A percentile compares a stretch with the other conserved stretches of the same genome.
phyloP scores from a whole-genome alignment of 2,329 filamentous ascomycete species.

The Ophiocordyceps camponoti-rufipedis region DNA sequence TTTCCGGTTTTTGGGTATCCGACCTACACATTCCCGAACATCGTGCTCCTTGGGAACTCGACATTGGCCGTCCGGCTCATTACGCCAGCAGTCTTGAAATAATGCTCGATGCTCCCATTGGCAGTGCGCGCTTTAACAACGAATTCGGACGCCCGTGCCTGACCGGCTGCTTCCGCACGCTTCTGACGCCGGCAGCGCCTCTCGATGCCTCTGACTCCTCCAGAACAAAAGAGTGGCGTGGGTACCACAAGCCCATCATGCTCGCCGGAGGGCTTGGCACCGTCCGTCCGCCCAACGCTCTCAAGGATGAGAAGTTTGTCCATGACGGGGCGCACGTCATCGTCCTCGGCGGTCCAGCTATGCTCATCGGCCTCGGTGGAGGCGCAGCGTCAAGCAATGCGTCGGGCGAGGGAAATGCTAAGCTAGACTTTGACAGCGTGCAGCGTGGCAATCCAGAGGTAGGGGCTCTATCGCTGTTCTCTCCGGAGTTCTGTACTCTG shows the following conservation, averaged over 20 bases:
- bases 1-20: conserved; percentile 88
- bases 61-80: conserved; percentile 77
- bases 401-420: conserved; percentile 73
- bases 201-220: conserved; percentile 26
- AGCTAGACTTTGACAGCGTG: conserved; percentile 92
- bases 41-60: conserved; percentile 72
- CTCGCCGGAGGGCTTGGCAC: conserved; percentile 91
- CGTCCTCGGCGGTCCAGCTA: conserved; percentile 86
- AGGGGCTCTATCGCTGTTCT: background rate
- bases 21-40: conserved; percentile 79
- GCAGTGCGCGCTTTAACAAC: conserved; percentile 91
- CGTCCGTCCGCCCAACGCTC: conserved; percentile 73
- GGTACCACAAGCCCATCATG: conserved; percentile 98
- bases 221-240: conserved; percentile 38
- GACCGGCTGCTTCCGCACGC: conserved; percentile 77
- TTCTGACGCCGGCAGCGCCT: conserved; percentile 36
- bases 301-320: conserved; percentile 67
- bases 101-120: conserved; percentile 93
- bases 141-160: conserved; percentile 88
- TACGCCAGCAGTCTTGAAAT: conserved; percentile 91
- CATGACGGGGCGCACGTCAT: conserved; percentile 78
- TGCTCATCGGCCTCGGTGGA: conserved; percentile 92
- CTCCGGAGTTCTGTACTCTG: background rate
- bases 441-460: conserved; percentile 84
- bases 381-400: conserved; percentile 86